Evolutionary conservation across 345 rosid species (phyloP).

Genomic region (Odontarrhena argentea): DNA sequence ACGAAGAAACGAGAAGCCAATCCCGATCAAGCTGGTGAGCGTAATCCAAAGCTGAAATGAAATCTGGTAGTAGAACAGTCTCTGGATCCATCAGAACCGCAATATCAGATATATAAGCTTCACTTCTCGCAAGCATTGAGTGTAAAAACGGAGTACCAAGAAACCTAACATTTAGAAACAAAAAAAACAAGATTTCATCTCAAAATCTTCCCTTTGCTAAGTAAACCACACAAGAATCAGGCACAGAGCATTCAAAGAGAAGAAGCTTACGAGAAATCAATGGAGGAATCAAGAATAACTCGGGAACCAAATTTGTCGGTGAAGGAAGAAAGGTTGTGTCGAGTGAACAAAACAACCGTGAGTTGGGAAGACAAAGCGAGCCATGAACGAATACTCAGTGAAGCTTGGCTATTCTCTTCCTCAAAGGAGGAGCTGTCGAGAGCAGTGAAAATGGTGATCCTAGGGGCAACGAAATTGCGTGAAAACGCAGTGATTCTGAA

Average conservation of each 20-base stretch:
- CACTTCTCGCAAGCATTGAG: slow-evolving; percentile 74
- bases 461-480: slow-evolving; percentile 39
- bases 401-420: slow-evolving; percentile 45
- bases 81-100: slow-evolving; percentile 55
- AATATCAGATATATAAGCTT: slow-evolving; percentile 53
- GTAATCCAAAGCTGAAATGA: slow-evolving; percentile 54
- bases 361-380: slow-evolving; percentile 73
- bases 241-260: neutral
- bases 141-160: slow-evolving; percentile 85
- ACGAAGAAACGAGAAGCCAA: slow-evolving; percentile 83
- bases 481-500: slow-evolving; percentile 24
- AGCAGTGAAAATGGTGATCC: slow-evolving; percentile 67
- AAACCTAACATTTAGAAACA: slow-evolving; percentile 52
- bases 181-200: neutral
- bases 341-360: slow-evolving; percentile 66
- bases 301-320: slow-evolving; percentile 58
- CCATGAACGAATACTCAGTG: slow-evolving; percentile 71
- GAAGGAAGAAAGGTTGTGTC: slow-evolving; percentile 46
- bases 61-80: slow-evolving; percentile 62
- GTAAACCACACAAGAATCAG: neutral
- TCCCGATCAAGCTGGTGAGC: slow-evolving; percentile 58
- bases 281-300: slow-evolving; percentile 61
- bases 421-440: slow-evolving; percentile 44
- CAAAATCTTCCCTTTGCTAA: neutral
- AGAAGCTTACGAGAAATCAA: slow-evolving; percentile 78